Conservation (phyloP, 371 early-diverging fungal species). For the Catenaria anguillulae region DNA sequence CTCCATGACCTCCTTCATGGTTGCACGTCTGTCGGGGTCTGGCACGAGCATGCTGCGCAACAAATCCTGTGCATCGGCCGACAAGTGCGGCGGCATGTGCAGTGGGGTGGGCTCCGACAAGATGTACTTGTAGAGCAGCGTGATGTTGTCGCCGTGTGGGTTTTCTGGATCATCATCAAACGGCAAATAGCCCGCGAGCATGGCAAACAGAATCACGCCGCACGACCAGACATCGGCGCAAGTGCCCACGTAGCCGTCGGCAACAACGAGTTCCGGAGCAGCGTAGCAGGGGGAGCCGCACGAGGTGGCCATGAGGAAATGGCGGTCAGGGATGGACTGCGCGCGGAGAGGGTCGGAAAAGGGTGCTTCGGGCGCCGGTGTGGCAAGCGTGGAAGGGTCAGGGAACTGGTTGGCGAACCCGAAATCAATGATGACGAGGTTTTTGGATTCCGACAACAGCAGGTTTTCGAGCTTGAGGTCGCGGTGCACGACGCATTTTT, state of each 20-base stretch:
- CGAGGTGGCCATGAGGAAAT: conserved; percentile 57
- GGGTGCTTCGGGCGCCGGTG: conserved; percentile 8
- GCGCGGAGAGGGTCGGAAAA: too few species aligned
- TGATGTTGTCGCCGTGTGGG: conserved; percentile 26
- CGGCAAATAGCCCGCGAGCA: conserved; percentile 80
- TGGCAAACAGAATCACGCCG: conserved; percentile 69
- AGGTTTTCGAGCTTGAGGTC: conserved; percentile 93
- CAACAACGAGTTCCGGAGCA: conserved; percentile 91
- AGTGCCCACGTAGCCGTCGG: conserved; percentile 91
- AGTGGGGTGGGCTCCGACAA: conserved; percentile 4
- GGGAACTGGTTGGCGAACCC: conserved; percentile 91
- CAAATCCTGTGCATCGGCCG: conserved; percentile 1
- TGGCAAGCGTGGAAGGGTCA: not conserved
- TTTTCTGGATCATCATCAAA: conserved; percentile 97
- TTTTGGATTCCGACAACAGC: conserved; percentile 33
- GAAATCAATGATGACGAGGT: conserved; percentile 80
- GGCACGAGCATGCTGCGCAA: conserved; percentile 3
- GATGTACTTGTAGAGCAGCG: conserved; percentile 7
- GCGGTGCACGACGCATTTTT: conserved; percentile 80
- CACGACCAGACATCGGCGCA: conserved; percentile 92
- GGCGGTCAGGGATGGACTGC: not conserved
- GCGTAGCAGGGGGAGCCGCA: conserved; percentile 98
- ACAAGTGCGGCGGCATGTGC: conserved; percentile 5
- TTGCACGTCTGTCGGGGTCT: conserved; percentile 2
- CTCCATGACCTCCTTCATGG: conserved; percentile 4